These are phyloP conservation scores for Aspergillus sclerotialis DNA, from an alignment of 2,329 filamentous ascomycete genomes.

Conservation along the genomic window DNA sequence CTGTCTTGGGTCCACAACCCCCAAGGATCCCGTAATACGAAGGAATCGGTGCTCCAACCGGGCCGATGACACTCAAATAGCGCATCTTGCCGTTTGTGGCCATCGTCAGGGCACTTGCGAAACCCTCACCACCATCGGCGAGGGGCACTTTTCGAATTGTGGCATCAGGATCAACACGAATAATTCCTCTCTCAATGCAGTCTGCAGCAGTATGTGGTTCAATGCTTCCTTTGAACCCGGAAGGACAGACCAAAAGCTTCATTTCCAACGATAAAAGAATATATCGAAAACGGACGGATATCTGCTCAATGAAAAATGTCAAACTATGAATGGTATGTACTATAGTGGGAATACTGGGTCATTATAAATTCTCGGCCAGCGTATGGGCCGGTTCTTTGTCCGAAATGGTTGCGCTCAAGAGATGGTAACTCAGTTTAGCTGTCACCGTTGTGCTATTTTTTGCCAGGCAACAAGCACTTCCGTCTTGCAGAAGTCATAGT, in stretches of 20 bases:
- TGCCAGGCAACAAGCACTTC: no score
- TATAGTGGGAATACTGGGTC: no score
- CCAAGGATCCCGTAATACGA: constrained; percentile 44
- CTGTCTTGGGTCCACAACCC: constrained; percentile 27
- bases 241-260: constrained; percentile 44
- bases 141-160: constrained; percentile 44
- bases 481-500: no score
- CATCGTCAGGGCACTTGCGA: constrained; percentile 41
- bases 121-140: constrained; percentile 49
- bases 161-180: constrained; percentile 38
- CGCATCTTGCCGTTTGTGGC: constrained; percentile 37
- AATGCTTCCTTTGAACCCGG: constrained; percentile 50
- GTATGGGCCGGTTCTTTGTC: no score
- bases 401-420: no score
- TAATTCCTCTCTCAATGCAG: constrained; percentile 45
- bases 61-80: constrained; percentile 36
- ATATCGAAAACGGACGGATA: no score
- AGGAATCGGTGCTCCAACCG: constrained; percentile 33
- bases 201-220: constrained; percentile 43
- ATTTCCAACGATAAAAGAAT: constrained; percentile 3
- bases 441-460: no score
- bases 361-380: no score
- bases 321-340: no score
- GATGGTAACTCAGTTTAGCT: no score
- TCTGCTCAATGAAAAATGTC: no score